These are phyloP conservation scores for Scutellaria barbata DNA, from an alignment of 257 asterid species.

Conservation along the genomic window DNA sequence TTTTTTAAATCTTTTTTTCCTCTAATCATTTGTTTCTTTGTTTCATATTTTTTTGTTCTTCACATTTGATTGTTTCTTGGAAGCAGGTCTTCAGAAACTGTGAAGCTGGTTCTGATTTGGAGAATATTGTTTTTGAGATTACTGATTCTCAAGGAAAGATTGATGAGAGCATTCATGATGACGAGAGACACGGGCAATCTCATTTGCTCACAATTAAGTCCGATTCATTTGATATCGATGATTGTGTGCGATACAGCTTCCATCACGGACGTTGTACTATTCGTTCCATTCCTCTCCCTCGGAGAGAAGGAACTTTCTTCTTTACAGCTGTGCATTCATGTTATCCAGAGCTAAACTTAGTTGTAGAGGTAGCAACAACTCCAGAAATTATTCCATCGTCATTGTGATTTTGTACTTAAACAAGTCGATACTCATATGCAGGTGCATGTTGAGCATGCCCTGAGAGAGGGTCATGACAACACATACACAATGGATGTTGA, in stretches of 20 bases:
- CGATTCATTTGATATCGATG: constrained; percentile 47
- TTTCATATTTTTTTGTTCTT: not conserved
- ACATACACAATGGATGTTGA: constrained; percentile 12
- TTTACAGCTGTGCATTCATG: constrained; percentile 60
- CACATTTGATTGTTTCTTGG: constrained; percentile 10
- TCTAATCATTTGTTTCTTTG: not conserved
- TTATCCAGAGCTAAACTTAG: constrained; percentile 52
- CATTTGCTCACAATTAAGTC: constrained; percentile 59
- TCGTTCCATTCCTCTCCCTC: constrained; percentile 60
- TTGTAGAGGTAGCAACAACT: constrained; percentile 53
- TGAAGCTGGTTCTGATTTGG: constrained; percentile 57
- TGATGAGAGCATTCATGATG: constrained; percentile 55
- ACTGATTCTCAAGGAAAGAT: constrained; percentile 52
- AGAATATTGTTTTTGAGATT: constrained; percentile 60
- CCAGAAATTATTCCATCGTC: constrained; percentile 1
- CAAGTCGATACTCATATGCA: constrained; percentile 25
- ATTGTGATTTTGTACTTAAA: not conserved
- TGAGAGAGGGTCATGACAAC: constrained; percentile 5
- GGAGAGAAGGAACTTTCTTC: constrained; percentile 47
- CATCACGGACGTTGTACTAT: constrained; percentile 56
- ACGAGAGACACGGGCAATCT: constrained; percentile 51
- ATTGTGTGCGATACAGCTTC: constrained; percentile 53
- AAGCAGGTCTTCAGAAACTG: constrained; percentile 54
- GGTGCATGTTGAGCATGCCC: constrained; percentile 45
- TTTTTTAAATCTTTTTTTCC: not conserved